Base-by-base conservation (phyloP, 140 eudicot species). In the Stevia rebaudiana region DNA sequence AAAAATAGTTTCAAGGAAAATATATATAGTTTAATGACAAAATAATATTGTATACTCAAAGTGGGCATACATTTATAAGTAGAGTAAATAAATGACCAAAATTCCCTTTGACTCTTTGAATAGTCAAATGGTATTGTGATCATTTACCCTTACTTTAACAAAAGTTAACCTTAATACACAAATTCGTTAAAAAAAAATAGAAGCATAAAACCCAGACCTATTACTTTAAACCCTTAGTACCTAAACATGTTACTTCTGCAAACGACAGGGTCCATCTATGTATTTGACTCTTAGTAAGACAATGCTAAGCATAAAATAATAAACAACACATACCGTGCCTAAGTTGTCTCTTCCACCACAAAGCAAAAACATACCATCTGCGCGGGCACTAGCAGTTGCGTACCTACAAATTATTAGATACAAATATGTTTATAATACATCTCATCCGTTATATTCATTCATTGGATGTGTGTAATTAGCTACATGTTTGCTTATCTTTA, bases 341-440 rank as follows among this genome's bases (percentile, higher is more conserved):
- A 86, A 81, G 56, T 79, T 49, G 68, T 88, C 96, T 81, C 96
- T 81, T 81, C 98, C 98, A 48, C 98, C 98, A 72, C 96, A 92
- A 67, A 92, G 92, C 77, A 92, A 73, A 80, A 92, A 82, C 98
- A 92, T 92, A 68, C 96, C 98, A 78, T 92, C 98, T 56, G 90
- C 76, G 3, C 98, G 89, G 39, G 96, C 84, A 87, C 96, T 85
- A 41, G 92, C 98, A 63, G 96, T 83, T 18, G 98, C 96, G 69
- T 88, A 92, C 96, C 98, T 92, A 70, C 71, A 78, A 19, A 16
- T 18, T 42, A 21, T 43, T 23, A 67, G 39, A 66, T 35, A 66
- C 35, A 23, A 70, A 55, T 49, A 55, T 31, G 60, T 24, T 28
- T n/a, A 56, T 15, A 3, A 15, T 33, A 16, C 43, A 56, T 56